Base-by-base conservation (phyloP, 768 basidiomycete genomes). In the Suillus subalutaceus region DNA sequence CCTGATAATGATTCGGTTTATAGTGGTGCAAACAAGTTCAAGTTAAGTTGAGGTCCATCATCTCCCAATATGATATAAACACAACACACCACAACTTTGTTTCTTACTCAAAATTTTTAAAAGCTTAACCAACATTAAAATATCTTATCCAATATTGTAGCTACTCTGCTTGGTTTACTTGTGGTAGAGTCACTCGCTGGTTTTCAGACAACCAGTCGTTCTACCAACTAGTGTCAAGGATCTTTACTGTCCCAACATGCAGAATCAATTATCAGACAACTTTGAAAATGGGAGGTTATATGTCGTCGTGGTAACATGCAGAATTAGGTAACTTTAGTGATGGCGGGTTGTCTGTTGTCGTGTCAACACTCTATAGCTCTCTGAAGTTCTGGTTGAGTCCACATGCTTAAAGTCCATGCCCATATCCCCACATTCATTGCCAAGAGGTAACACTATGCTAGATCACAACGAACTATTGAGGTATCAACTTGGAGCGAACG, bases 391-490 rank as follows among this genome's bases (percentile, higher is more conserved):
- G 3, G 74, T 68, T 12, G 68, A 63, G 35, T 70, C 63, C 8
- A 77, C 69, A 10, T 10, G 75, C 68, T 71, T 70, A 74, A 10
- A 69, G 65, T 67, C 70, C 70, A 8, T 76, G 37, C 30, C 65
- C 57, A 30, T 63, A 56, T 72, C 79, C 70, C 79, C 65, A 43
- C 65, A 72, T 65, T 85, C 85, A 60, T 83, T 77, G 4, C 89
- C 90, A 84, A 84, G 13, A 90, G 75, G 75, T 91, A 91, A 79
- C 89, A 91, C 90, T 82, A 18, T 78, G 77, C 65, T 80, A 79
- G 70, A 91, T 79, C 69, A 84, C 82, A 63, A 79, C 72, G 55
- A 90, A 68, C 67, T 90, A 87, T 32, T 80, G 78, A 5, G 90
- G 90, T 67, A 88, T 18, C 53, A 55, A 26, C 26, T 26, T 78